Evolutionary conservation across 2,329 filamentous ascomycete species (phyloP).

Genomic region (Aspergillus luchuensis): DNA sequence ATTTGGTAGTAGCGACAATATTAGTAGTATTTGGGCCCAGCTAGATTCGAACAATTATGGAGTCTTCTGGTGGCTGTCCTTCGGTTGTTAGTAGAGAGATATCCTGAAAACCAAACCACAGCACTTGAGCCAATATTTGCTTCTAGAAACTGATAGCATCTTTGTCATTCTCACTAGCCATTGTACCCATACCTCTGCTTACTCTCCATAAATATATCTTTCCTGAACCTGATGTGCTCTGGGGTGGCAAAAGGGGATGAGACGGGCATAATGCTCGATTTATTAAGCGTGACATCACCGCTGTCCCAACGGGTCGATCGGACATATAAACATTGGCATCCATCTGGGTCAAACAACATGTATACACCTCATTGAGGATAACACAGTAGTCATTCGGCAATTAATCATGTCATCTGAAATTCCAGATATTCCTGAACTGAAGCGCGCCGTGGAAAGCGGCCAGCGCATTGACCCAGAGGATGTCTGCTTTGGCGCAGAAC

Average conservation of each 20-base stretch:
- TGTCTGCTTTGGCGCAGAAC: conserved; percentile 34
- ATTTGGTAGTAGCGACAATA: no score
- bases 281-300: conserved; percentile 9
- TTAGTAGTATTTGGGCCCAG: no score
- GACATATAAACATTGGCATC: not conserved
- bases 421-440: conserved; percentile 31
- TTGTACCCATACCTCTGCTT: no score
- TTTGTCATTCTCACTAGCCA: no score
- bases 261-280: not conserved
- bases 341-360: conserved; percentile 9
- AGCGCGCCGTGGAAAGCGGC: conserved; percentile 33
- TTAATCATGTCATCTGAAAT: conserved; percentile 11
- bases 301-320: not conserved
- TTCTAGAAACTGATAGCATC: no score
- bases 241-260: not conserved
- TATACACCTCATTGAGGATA: not conserved
- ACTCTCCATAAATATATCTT: not conserved
- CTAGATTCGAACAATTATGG: no score
- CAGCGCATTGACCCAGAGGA: conserved; percentile 38
- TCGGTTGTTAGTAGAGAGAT: no score
- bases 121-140: no score
- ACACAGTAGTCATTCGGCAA: not conserved
- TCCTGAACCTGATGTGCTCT: not conserved
- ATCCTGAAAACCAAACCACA: no score
- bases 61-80: no score